phyloP scores from a whole-genome alignment of 2,329 filamentous ascomycete genomes.

The Rhynchosporium graminicola region DNA sequence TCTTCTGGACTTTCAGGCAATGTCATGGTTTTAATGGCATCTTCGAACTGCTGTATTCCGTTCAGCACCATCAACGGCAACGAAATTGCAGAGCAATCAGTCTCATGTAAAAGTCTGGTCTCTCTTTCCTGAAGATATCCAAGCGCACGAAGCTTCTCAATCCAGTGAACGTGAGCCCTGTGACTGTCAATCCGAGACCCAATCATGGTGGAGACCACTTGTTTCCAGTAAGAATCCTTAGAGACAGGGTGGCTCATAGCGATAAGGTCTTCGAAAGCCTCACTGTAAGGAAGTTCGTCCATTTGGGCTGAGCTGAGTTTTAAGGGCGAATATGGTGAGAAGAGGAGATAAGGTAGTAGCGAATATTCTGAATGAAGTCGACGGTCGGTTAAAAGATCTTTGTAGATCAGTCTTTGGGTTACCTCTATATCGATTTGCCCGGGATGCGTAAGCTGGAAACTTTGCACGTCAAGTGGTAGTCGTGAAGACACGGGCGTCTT shows the following conservation, averaged over 20 bases:
- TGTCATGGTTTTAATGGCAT: neutral
- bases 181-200: neutral
- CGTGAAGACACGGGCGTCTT: neutral
- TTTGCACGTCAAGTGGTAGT: neutral
- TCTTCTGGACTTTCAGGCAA: neutral
- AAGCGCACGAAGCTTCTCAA: slow-evolving; percentile 20
- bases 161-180: slow-evolving; percentile 20
- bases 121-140: slow-evolving; percentile 20
- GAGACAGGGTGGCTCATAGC: slow-evolving; percentile 22
- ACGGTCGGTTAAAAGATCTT: slow-evolving; percentile 28
- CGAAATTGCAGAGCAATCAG: neutral
- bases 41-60: neutral
- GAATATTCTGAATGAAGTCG: slow-evolving; percentile 32
- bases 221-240: neutral
- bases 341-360: slow-evolving; percentile 39
- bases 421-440: slow-evolving; percentile 19
- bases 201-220: neutral
- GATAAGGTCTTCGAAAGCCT: slow-evolving; percentile 40
- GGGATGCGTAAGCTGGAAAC: slow-evolving; percentile 4
- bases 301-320: slow-evolving; percentile 21
- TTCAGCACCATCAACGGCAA: neutral
- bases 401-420: slow-evolving; percentile 27
- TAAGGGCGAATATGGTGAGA: slow-evolving; percentile 40
- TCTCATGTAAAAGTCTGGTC: neutral
- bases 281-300: slow-evolving; percentile 33